Evolutionary conservation across 2,329 filamentous ascomycete species (phyloP), one percentile per base, ranked within the genome.

Genomic region (Colletotrichum magnum): DNA sequence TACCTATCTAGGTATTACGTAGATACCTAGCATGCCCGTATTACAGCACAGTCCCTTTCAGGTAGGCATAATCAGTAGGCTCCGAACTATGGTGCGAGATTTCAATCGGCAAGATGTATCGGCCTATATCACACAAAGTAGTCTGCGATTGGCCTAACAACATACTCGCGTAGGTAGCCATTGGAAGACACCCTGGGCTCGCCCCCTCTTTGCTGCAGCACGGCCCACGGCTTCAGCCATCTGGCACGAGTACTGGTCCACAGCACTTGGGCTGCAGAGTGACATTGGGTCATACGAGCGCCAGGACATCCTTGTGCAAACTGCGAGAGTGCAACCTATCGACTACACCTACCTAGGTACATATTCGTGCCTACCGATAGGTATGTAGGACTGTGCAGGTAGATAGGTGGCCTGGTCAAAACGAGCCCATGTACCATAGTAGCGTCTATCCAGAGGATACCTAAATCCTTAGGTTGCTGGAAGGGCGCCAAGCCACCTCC

Each of bases 181-280:
- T 64, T 68, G 65, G 65, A 58, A 58, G 41, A 53, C 18, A 52
- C 13, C 60, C 64, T 47, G 54, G 45, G 43, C 26, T 39, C 10
- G 48, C 53, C 48, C 48, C 60, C 65, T 58, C 60, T 68, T 53
- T 64, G 32, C 32, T 36, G 41, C 48, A 64, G 41, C 61, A 65
- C 54, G 54, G 50, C 50, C 21, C 53, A 24, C 32, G 51, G 53
- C 47, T 54, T 53, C 48, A 48, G 64, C 60, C 48, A 48, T 47
- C 39, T 12, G 26, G 45, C 53, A 43, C 48, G 51, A 65, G 54
- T 65, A 68, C 16, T 54, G 36, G 26, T 58, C 45, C 45, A 52
- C 51, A 18, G 45, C 24, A 18, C n/a, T 32, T 48, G 47, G 18
- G 65, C 60, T 68, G 47, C n/a, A 59, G 24, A 69, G 54, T 47